Evolutionary conservation across 1,284 basidiomycete genomes (phyloP), one percentile per base, ranked within the genome.

Genomic region (Coniferiporia sulphurascens): DNA sequence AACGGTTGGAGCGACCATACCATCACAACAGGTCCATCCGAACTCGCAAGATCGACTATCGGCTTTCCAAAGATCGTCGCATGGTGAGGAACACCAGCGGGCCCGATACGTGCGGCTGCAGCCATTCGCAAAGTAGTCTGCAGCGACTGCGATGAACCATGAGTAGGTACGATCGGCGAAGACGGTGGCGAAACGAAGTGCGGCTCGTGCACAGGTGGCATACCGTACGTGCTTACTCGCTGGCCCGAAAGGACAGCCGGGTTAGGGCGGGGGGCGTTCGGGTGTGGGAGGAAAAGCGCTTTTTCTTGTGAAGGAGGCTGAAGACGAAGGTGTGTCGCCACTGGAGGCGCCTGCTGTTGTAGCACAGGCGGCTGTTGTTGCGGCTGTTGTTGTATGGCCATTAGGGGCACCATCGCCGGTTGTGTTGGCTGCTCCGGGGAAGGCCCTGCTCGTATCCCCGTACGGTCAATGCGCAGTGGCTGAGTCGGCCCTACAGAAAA

Each of bases 61-160:
- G 79, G 82, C 43, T 78, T 72, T 0, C 81, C 89, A 62, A 88
- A 90, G 12, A 91, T 80, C 15, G 86, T 87, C 46, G 80, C 74
- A 4, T 75, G 59, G 12, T 67, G 58, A 17, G 65, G 67, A 7
- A 55, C 60, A 59, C 69, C 60, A 55, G 67, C 61, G 22, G 66
- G 64, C 58, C 67, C 50, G 56, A 69, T n/a, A 58, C 60, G 62
- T 22, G 65, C 60, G 1, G 64, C 64, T 17, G 67, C 61, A 6
- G 70, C 73, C 58, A 68, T 65, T 7, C 65, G 67, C 15, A 78
- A 58, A 1, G 69, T 66, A 5, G 60, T 55, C 21, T 55, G 50
- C 43, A 67, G 58, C 4, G 65, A 62, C 22, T 43, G 35, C 8
- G 48, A 15, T 21, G 45, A 22, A 27, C 27, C 38, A 9, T 71